Evolutionary conservation across 1,284 basidiomycete genomes (phyloP).

Genomic region (Tetrapyrgos nigripes): DNA sequence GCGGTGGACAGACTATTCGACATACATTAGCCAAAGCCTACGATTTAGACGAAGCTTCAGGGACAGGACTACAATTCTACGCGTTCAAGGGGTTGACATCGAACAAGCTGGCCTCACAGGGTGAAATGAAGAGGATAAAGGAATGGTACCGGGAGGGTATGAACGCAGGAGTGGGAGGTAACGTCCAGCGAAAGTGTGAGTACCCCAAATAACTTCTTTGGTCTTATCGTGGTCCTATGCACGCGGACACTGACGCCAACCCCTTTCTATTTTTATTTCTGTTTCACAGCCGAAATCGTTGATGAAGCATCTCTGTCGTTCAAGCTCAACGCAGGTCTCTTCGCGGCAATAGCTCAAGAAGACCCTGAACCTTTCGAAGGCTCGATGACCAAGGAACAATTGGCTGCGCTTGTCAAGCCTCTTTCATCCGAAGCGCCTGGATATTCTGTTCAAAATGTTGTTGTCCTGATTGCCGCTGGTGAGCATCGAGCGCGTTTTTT

Average conservation of each 20-base stretch:
- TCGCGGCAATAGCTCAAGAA: slow-evolving; percentile 50
- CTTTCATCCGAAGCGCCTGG: slow-evolving; percentile 26
- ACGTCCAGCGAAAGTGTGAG: slow-evolving; percentile 60
- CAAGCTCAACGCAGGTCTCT: slow-evolving; percentile 70
- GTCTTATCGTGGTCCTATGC: not conserved
- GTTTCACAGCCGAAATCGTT: slow-evolving; percentile 46
- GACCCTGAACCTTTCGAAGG: slow-evolving; percentile 6
- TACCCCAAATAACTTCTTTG: too few relatives aligned
- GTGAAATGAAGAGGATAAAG: slow-evolving; percentile 80
- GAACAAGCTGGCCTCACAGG: slow-evolving; percentile 48
- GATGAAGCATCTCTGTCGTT: slow-evolving; percentile 77
- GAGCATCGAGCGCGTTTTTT: slow-evolving; percentile 15
- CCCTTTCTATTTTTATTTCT: slow-evolving; percentile 5
- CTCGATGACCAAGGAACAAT: slow-evolving; percentile 22
- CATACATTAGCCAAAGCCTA: slow-evolving; percentile 72
- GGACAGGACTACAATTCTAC: slow-evolving; percentile 72
- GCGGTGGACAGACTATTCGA: slow-evolving; percentile 81
- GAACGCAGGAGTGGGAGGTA: slow-evolving; percentile 66
- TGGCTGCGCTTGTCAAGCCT: slow-evolving; percentile 20
- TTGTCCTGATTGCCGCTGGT: slow-evolving; percentile 54
- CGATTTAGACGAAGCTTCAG: slow-evolving; percentile 56
- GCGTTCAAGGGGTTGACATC: slow-evolving; percentile 66
- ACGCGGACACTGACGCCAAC: slow-evolving; percentile 1
- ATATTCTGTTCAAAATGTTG: slow-evolving; percentile 45
- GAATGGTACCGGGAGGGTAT: slow-evolving; percentile 79